Percentiles rank a stretch among this genome's conserved stretches.
phyloP scores from a whole-genome alignment of 139 green algal species.

The Tetradesmus lagerheimii region DNA sequence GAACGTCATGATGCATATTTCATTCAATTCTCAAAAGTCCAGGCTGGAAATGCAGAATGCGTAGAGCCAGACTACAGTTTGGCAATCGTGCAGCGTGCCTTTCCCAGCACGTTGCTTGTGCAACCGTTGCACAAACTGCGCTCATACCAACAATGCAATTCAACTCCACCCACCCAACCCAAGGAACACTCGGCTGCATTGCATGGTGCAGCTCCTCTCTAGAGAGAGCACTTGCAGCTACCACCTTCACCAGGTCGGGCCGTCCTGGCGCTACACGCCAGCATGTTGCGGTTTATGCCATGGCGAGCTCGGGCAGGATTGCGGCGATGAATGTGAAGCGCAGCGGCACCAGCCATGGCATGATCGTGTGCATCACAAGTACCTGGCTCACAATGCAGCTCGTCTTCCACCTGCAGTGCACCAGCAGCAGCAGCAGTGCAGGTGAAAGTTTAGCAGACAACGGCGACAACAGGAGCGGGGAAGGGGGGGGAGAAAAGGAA shows the following conservation, averaged over 20 bases:
- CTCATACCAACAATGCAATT: neutral
- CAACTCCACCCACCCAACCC: neutral
- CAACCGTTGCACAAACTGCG: neutral
- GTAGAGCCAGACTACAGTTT: neutral
- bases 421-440: neutral
- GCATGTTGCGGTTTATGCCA: slow-evolving; percentile 48
- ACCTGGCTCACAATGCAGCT: slow-evolving; percentile 45
- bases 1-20: too few relatives aligned
- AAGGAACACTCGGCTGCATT: too few relatives aligned
- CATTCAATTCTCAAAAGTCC: neutral
- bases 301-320: slow-evolving; percentile 36
- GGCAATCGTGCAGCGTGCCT: neutral
- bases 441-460: too few relatives aligned
- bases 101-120: neutral
- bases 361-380: slow-evolving; percentile 44
- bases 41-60: too few relatives aligned
- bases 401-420: slow-evolving; percentile 44
- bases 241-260: too few relatives aligned
- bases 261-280: neutral
- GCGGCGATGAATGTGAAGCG: slow-evolving; percentile 47
- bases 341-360: slow-evolving; percentile 50
- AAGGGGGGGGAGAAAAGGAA: too few relatives aligned
- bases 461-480: too few relatives aligned
- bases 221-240: too few relatives aligned
- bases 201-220: too few relatives aligned